These are phyloP conservation scores for Alternaria sp. DNA, from an alignment of 2,329 filamentous ascomycete genomes.

Conservation along the genomic window DNA sequence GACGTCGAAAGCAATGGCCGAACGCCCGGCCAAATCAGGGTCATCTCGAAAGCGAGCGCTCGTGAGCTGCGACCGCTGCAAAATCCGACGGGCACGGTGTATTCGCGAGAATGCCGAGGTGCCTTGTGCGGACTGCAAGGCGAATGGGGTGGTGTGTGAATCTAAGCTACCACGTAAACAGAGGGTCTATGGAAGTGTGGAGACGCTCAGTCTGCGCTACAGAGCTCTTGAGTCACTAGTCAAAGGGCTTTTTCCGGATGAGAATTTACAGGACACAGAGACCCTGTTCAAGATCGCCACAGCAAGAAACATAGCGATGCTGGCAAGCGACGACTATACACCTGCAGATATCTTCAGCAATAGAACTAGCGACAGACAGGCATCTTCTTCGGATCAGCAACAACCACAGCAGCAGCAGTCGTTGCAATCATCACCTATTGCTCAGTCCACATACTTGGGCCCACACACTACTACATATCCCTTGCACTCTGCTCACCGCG, in stretches of 20 bases:
- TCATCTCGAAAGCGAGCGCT: slow-evolving; percentile 41
- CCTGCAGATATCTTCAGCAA: slow-evolving; percentile 40
- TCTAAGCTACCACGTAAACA: slow-evolving; percentile 57
- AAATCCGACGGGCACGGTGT: slow-evolving; percentile 41
- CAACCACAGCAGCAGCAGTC: slow-evolving; percentile 16
- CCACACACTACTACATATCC: slow-evolving; percentile 6
- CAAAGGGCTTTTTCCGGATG: slow-evolving; percentile 54
- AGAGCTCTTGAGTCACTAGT: slow-evolving; percentile 55
- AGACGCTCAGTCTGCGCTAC: slow-evolving; percentile 57
- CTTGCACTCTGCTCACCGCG: slow-evolving; percentile 17
- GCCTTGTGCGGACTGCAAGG: slow-evolving; percentile 53
- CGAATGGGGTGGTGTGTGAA: slow-evolving; percentile 53
- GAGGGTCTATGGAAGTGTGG: slow-evolving; percentile 57
- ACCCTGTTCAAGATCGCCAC: slow-evolving; percentile 53
- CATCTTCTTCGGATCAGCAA: slow-evolving; percentile 9
- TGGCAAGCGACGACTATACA: slow-evolving; percentile 39
- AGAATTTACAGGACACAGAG: slow-evolving; percentile 52
- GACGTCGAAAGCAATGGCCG: slow-evolving; percentile 19
- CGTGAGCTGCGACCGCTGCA: slow-evolving; percentile 45
- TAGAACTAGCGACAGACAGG: slow-evolving; percentile 11
- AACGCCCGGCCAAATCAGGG: slow-evolving; percentile 30
- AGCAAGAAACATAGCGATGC: slow-evolving; percentile 52
- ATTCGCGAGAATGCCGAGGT: slow-evolving; percentile 41
- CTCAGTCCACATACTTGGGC: slow-evolving; percentile 3
- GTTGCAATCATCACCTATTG: slow-evolving; percentile 13